These are phyloP conservation scores for Cicer cuneatum DNA, from an alignment of 306 rosid genomes.

Conservation along the genomic window DNA sequence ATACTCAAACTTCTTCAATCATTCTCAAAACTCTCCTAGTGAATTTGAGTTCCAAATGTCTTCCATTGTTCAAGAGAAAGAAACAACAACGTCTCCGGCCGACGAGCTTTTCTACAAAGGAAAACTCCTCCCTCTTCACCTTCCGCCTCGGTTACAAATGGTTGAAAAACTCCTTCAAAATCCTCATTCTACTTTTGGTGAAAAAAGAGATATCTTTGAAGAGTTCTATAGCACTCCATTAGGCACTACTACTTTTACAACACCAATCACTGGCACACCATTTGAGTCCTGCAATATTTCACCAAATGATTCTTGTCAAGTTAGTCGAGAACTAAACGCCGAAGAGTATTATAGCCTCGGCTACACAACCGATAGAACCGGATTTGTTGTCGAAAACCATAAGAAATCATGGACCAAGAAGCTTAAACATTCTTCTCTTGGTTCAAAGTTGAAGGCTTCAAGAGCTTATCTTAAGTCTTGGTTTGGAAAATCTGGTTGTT, in stretches of 20 bases:
- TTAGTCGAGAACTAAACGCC: constrained; percentile 72
- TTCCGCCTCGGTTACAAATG: constrained; percentile 90
- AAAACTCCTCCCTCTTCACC: constrained; percentile 97
- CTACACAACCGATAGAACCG: constrained; percentile 45
- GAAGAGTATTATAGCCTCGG: constrained; percentile 67
- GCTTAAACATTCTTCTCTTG: constrained; percentile 72
- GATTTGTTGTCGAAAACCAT: constrained; percentile 50
- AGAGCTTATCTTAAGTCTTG: constrained; percentile 83
- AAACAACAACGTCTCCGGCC: constrained; percentile 84
- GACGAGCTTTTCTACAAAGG: constrained; percentile 99
- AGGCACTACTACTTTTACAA: constrained; percentile 67
- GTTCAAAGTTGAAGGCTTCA: constrained; percentile 86
- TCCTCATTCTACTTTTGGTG: constrained; percentile 52
- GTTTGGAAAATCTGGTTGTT: constrained; percentile 82
- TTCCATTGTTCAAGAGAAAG: constrained; percentile 60
- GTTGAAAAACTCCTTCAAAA: constrained; percentile 78
- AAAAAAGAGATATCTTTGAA: constrained; percentile 54
- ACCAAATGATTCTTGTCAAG: constrained; percentile 73
- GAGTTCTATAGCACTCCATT: constrained; percentile 83
- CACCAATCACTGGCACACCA: constrained; percentile 80
- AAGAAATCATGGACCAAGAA: constrained; percentile 84
- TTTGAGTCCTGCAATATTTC: constrained; percentile 91
- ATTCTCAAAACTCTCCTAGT: constrained; percentile 59
- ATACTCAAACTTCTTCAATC: constrained; percentile 57
- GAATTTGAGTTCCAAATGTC: constrained; percentile 99